Base-by-base conservation (phyloP, 2,329 filamentous ascomycete species). In the Penicillium sp. region DNA sequence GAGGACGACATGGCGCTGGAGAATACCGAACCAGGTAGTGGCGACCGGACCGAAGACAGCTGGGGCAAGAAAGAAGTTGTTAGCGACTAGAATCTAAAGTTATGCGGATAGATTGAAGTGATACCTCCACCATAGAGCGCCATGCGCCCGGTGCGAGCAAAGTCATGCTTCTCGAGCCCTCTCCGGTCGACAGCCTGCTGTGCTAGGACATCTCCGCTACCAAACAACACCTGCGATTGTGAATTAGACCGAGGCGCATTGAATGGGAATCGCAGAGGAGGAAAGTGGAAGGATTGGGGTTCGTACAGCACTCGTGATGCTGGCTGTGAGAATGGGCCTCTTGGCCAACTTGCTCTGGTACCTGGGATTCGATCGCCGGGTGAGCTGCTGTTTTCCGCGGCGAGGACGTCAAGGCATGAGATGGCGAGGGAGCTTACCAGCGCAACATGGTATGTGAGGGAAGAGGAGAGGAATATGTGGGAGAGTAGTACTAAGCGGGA, bases 181-280 rank as follows among this genome's bases (percentile, higher is more conserved):
- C 84, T 88, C 76, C 87, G 88, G 79, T 98, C 94, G 60, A 99
- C 90, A 38, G 87, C 83, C 79, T 98, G 94, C 79, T 99, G 95
- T 39, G 95, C 92, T 67, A 96, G 88, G 61, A 90, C 83, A 79
- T 99, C 95, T 70, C 95, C 95, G 14, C 92, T 91, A 59, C 90
- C 93, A 75, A 98, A 99, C 64, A 99, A 88, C 60, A 98, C 76
- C 85, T 88, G 64, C 20, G 22, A 7, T 47, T 25, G 34, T 43
- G 49, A 45, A 47, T 60, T 43, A 58, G 50, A 48, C 28, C 50
- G 49, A 31, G 20, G 34, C 35, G 17, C 38, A 17, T 42, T 37
- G 11, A 8, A 28, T 35, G 5, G 17, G 17, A 17, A 5, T 35
- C 2, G 17, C 2, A 17, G 14, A 43, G 34, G 37, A 48, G 67